phyloP scores from a whole-genome alignment of 2,329 filamentous ascomycete species.

The Chlorencoelia australis region DNA sequence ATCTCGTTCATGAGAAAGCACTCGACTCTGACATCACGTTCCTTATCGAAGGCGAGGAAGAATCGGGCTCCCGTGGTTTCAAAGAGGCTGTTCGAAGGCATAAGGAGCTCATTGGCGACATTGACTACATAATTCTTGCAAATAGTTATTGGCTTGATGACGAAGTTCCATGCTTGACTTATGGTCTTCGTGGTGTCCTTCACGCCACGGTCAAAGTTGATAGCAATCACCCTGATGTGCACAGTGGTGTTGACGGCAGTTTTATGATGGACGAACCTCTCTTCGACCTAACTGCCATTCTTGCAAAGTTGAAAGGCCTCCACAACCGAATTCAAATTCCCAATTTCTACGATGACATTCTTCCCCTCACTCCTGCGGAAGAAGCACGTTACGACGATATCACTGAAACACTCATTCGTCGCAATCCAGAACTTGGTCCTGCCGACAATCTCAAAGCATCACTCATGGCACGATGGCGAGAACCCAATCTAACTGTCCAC shows the following conservation, averaged over 20 bases:
- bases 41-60: conserved; percentile 92
- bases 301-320: conserved; percentile 71
- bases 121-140: conserved; percentile 90
- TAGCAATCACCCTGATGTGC: conserved; percentile 76
- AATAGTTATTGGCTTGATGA: conserved; percentile 99
- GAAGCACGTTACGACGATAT: conserved; percentile 78
- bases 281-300: conserved; percentile 76
- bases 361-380: conserved; percentile 65
- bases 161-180: conserved; percentile 88
- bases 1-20: conserved; percentile 73
- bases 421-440: conserved; percentile 50
- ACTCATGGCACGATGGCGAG: conserved; percentile 89
- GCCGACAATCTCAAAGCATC: conserved; percentile 67
- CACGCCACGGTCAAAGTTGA: conserved; percentile 86
- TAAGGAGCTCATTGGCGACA: conserved; percentile 75
- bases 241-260: conserved; percentile 95
- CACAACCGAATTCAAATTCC: conserved; percentile 78
- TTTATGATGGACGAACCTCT: conserved; percentile 82
- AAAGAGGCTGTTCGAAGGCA: conserved; percentile 69
- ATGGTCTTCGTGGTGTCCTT: conserved; percentile 85
- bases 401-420: conserved; percentile 61
- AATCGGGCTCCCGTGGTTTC: conserved; percentile 87
- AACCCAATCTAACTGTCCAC: conserved; percentile 90
- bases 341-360: conserved; percentile 77
- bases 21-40: conserved; percentile 86